phyloP scores from a whole-genome alignment of 2,329 filamentous ascomycete genomes.

The Xylaria sp. region DNA sequence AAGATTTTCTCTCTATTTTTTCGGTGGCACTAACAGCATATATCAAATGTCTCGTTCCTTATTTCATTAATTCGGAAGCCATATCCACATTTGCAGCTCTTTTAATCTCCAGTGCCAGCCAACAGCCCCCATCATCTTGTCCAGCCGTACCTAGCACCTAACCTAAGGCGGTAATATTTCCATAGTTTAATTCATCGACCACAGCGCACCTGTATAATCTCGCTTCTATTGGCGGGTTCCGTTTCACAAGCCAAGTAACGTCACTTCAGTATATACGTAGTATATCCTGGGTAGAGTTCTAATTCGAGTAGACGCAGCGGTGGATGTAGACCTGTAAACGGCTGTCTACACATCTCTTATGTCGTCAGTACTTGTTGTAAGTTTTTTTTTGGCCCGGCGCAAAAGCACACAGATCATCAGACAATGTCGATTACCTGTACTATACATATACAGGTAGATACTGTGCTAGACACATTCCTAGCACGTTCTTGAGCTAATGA shows the following conservation, averaged over 20 bases:
- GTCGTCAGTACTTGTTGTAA: neutral
- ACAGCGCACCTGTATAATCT: slow-evolving; percentile 18
- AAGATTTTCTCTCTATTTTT: neutral
- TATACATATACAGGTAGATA: too few relatives aligned
- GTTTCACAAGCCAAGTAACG: slow-evolving; percentile 1
- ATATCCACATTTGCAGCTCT: slow-evolving; percentile 35
- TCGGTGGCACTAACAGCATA: slow-evolving; percentile 14
- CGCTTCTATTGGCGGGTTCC: slow-evolving; percentile 20
- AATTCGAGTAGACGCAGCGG: neutral
- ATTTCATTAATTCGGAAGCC: slow-evolving; percentile 26
- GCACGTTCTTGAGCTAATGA: too few relatives aligned
- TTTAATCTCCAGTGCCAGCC: slow-evolving; percentile 37
- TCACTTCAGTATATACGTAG: neutral
- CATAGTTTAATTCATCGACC: neutral
- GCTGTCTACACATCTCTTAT: neutral
- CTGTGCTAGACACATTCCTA: too few relatives aligned
- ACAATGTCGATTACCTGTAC: neutral
- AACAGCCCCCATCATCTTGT: slow-evolving; percentile 29
- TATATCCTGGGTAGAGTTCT: neutral
- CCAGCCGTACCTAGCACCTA: neutral
- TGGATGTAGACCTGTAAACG: neutral
- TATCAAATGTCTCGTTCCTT: slow-evolving; percentile 18
- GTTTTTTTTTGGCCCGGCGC: neutral
- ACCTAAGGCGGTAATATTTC: slow-evolving; percentile 17
- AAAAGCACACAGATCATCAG: neutral